phyloP scores from a whole-genome alignment of 2,329 filamentous ascomycete genomes.

The Amesomyces nigricolor region DNA sequence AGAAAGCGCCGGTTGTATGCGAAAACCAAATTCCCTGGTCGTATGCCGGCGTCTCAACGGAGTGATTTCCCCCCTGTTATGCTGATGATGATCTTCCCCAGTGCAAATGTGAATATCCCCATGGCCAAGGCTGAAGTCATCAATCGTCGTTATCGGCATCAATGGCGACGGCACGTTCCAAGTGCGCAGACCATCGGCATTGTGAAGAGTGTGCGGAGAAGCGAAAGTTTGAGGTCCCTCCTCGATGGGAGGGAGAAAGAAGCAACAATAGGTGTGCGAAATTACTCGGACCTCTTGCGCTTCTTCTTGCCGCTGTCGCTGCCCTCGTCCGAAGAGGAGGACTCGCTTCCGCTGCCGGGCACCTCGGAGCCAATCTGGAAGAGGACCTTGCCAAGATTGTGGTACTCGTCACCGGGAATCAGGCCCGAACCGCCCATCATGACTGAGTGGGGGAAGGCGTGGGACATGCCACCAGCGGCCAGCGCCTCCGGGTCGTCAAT shows the following conservation, averaged over 20 bases:
- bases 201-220: slow-evolving; percentile 30
- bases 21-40: slow-evolving; percentile 9
- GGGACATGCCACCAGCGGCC: slow-evolving; percentile 30
- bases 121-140: slow-evolving; percentile 28
- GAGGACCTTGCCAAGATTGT: slow-evolving; percentile 67
- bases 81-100: slow-evolving; percentile 11
- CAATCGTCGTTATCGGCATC: slow-evolving; percentile 37
- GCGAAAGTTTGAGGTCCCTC: slow-evolving; percentile 20
- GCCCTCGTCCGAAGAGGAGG: slow-evolving; percentile 47
- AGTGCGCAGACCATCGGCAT: slow-evolving; percentile 26
- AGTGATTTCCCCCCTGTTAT: slow-evolving; percentile 18
- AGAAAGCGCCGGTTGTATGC: slow-evolving; percentile 13
- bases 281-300: slow-evolving; percentile 62
- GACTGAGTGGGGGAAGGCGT: slow-evolving; percentile 35
- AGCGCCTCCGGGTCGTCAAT: slow-evolving; percentile 61
- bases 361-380: slow-evolving; percentile 75
- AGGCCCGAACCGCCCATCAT: slow-evolving; percentile 38
- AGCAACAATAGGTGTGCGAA: no score
- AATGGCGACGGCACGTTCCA: slow-evolving; percentile 29
- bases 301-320: slow-evolving; percentile 63
- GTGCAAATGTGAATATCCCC: slow-evolving; percentile 16
- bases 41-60: slow-evolving; percentile 16
- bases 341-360: slow-evolving; percentile 59
- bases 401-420: slow-evolving; percentile 54
- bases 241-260: not conserved